phyloP scores from a whole-genome alignment of 169 alveolate genomes.

The Eimeria maxima region DNA sequence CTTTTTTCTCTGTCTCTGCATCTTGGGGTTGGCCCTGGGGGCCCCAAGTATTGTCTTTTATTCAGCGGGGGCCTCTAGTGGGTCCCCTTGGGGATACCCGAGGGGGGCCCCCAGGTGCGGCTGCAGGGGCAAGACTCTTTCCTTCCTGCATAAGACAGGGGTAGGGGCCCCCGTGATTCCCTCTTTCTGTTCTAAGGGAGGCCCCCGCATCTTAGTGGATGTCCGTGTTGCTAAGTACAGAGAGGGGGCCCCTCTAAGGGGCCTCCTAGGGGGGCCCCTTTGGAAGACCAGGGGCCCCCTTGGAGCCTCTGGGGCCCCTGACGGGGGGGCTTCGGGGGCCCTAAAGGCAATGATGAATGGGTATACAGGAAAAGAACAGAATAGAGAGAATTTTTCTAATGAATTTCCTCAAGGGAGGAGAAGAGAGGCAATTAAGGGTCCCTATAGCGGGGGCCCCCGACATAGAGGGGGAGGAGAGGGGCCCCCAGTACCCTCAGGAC shows the following conservation, averaged over 20 bases:
- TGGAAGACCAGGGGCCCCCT: no score
- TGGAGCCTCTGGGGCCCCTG: neutral
- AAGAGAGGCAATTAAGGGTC: neutral
- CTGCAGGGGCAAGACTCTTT: neutral
- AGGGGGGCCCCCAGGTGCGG: neutral
- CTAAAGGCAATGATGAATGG: neutral
- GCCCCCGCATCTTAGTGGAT: neutral
- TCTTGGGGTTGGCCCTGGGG: neutral
- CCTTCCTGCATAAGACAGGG: neutral
- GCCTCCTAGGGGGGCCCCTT: neutral
- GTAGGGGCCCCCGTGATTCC: neutral
- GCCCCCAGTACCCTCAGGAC: conserved; percentile 1
- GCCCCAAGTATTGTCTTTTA: neutral
- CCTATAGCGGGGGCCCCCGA: neutral
- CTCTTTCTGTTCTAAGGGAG: neutral
- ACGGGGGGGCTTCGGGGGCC: neutral
- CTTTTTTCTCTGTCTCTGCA: neutral
- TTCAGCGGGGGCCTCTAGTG: neutral
- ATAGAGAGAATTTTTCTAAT: neutral
- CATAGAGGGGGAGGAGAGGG: neutral
- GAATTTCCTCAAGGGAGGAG: neutral
- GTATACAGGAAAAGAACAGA: neutral
- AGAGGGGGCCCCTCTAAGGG: neutral
- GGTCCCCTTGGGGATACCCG: neutral
- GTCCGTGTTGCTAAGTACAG: neutral